Percentiles rank a stretch among this genome's conserved stretches.
Conservation (phyloP, 345 rosid species). For the Rhodamnia argentea region DNA sequence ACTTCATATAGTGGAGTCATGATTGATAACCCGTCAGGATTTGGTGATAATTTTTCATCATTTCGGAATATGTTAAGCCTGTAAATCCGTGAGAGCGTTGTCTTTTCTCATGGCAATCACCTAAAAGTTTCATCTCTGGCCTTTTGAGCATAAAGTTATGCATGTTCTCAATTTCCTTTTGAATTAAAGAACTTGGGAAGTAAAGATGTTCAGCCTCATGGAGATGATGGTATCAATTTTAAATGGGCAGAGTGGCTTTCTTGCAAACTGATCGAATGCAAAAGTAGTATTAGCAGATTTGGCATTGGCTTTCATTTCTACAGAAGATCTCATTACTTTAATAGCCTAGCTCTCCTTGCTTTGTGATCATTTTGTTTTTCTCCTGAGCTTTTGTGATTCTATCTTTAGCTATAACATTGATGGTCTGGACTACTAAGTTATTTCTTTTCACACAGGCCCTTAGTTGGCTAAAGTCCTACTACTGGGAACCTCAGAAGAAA, state of each 20-base stretch:
- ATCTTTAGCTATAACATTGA: background rate
- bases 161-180: background rate
- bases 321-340: background rate
- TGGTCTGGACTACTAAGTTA: background rate
- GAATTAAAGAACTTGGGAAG: background rate
- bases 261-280: background rate
- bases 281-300: background rate
- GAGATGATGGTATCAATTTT: background rate
- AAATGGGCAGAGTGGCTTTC: background rate
- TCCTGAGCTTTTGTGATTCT: background rate
- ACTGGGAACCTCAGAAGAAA: constrained; percentile 73
- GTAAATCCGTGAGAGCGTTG: background rate
- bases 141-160: background rate
- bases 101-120: background rate
- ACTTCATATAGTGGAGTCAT: background rate
- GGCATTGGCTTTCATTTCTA: background rate
- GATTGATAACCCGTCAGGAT: background rate
- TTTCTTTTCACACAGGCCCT: constrained; percentile 48
- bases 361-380: background rate
- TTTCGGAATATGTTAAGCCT: background rate
- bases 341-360: background rate
- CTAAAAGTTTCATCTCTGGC: background rate
- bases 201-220: background rate
- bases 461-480: constrained; percentile 70
- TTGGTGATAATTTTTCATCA: background rate